Base-by-base conservation (phyloP, 441 rosid species). In the Pelargonium fulgidum region DNA sequence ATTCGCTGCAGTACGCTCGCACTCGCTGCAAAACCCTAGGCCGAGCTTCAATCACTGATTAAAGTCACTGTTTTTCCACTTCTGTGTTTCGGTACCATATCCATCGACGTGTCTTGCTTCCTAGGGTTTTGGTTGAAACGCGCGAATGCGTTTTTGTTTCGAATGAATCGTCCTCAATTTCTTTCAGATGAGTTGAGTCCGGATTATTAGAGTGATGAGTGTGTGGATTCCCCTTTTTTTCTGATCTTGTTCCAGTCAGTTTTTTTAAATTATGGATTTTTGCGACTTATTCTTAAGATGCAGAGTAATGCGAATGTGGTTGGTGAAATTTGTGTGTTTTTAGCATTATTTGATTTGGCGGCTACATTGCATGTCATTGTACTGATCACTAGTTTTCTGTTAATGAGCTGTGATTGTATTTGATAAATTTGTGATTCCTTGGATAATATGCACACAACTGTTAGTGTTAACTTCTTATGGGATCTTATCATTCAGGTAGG, bases 41-140 rank as follows among this genome's bases (percentile, higher is more conserved):
- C 26, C 29, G 24, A 20, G 7, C 64, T 24, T 8, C 0, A 4
- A 20, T 59, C 64, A 13, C 36, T 59, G 64, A 59, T 20, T 22
- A 59, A 22, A 59, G 36, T 7, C 22, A n/a, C 26, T 59, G 36
- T 59, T 59, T 59, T 59, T 47, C 52, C 52, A 20, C 14, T 22
- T 59, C 6, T 7, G 33, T 22, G 29, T 22, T 20, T 22, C 26
- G n/a, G 20, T 59, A 10, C 63, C n/a, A 9, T 59, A 2, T 22
- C 5, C 24, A 12, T 13, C 0, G 33, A 0, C 20, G 33, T 59
- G 64, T 10, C 12, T 4, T 47, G 52, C 13, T 0, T 22, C 22
- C 12, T 20, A 59, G 64, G 64, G 64, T 59, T 59, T 59, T 59
- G 33, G 39, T 59, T 22, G 11, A 7, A 20, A 17, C 64, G 64